These are phyloP conservation scores for Dendrobium chrysotoxum DNA, from an alignment of 106 monocot species.

Conservation along the genomic window DNA sequence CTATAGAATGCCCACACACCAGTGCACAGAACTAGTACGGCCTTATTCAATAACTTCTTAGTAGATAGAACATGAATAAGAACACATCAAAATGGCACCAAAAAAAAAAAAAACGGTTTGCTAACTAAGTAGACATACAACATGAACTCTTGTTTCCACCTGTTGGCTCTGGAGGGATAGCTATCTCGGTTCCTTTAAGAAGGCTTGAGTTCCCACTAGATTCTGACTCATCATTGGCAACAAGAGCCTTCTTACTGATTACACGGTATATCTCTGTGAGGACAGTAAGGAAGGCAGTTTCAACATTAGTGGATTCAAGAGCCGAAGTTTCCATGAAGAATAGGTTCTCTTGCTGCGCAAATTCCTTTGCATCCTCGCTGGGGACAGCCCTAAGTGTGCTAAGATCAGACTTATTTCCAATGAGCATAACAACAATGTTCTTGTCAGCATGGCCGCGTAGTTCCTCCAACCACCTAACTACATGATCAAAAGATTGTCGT, in stretches of 20 bases:
- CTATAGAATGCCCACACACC: too few relatives aligned
- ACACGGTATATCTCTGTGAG: constrained; percentile 44
- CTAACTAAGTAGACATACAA: constrained; percentile 27
- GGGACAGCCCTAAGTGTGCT: constrained; percentile 35
- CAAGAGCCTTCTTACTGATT: constrained; percentile 38
- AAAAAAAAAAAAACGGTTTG: background rate
- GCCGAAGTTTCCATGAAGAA: constrained; percentile 67
- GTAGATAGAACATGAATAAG: background rate
- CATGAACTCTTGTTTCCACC: constrained; percentile 14
- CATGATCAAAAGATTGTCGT: constrained; percentile 50
- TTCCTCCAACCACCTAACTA: constrained; percentile 42
- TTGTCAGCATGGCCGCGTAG: constrained; percentile 48
- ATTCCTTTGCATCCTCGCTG: constrained; percentile 44
- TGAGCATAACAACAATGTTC: constrained; percentile 58
- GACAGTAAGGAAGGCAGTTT: constrained; percentile 38
- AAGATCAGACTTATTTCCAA: constrained; percentile 60
- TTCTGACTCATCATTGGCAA: constrained; percentile 20
- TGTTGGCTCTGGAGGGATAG: constrained; percentile 23
- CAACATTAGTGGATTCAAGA: constrained; percentile 53
- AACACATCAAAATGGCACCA: background rate
- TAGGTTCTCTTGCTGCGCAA: constrained; percentile 44
- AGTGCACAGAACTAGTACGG: background rate
- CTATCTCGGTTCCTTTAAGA: constrained; percentile 39
- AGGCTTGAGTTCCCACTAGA: constrained; percentile 14
- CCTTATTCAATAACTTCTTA: background rate